Percentiles rank a stretch among this genome's conserved stretches.
These are phyloP conservation scores for Yarrowia divulgata DNA, from an alignment of 805 yeast genomes.

Conservation along the genomic window DNA sequence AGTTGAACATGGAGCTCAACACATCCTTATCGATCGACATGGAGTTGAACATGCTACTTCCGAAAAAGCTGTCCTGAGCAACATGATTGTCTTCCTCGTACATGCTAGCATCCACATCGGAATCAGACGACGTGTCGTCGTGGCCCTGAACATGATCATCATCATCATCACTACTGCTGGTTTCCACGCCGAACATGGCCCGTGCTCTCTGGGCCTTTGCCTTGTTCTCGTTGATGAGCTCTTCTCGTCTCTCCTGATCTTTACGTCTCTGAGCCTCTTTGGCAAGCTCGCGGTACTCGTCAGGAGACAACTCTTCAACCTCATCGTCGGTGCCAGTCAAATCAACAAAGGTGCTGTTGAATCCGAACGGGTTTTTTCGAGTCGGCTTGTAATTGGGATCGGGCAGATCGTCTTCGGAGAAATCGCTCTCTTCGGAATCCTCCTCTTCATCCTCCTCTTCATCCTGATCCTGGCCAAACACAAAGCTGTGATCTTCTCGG, in stretches of 20 bases:
- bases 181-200: constrained; percentile 4
- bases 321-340: constrained; percentile 17
- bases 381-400: constrained; percentile 11
- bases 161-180: not conserved
- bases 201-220: not conserved
- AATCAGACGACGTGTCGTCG: not conserved
- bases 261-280: constrained; percentile 2
- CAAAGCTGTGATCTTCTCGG: constrained; percentile 30
- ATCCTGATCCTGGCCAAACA: not conserved
- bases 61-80: not conserved
- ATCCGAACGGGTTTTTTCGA: constrained; percentile 6
- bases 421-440: not conserved
- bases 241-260: constrained; percentile 24
- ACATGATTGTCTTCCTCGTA: not conserved
- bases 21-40: constrained; percentile 6
- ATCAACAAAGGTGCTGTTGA: constrained; percentile 18
- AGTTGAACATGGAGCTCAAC: constrained; percentile 23
- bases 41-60: not conserved
- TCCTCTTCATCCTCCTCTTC: not conserved
- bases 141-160: not conserved
- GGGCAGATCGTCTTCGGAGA: not conserved
- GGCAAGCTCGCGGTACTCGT: constrained; percentile 19
- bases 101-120: constrained; percentile 2
- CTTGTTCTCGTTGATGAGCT: not conserved
- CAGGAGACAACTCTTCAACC: constrained; percentile 28